A percentile compares a stretch with the other conserved stretches of the same genome.
phyloP scores from a whole-genome alignment of 1,139 yeast species.

The Arxiozyma telluris region DNA sequence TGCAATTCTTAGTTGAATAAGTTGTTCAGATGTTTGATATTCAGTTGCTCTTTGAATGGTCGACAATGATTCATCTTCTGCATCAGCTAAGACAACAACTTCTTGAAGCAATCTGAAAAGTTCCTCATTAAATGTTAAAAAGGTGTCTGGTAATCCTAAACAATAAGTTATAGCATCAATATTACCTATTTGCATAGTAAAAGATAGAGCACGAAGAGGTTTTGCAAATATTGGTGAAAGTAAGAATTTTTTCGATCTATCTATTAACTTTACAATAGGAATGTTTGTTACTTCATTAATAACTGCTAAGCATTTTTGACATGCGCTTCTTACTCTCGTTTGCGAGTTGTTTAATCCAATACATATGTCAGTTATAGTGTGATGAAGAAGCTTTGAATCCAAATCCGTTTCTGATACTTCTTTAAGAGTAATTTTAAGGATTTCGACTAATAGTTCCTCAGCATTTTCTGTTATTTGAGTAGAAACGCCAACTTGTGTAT shows the following conservation, averaged over 20 bases:
- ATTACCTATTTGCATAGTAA: constrained; percentile 97
- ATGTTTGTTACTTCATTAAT: constrained; percentile 63
- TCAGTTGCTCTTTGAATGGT: constrained; percentile 80
- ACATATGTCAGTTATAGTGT: constrained; percentile 77
- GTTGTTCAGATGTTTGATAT: constrained; percentile 77
- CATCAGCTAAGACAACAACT: constrained; percentile 90
- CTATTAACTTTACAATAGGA: constrained; percentile 64
- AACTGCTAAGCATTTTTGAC: constrained; percentile 60
- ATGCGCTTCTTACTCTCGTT: constrained; percentile 69
- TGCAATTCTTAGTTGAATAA: constrained; percentile 77
- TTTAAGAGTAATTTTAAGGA: constrained; percentile 34
- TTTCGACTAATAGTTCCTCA: constrained; percentile 50
- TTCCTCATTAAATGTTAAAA: constrained; percentile 82
- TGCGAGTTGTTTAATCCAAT: constrained; percentile 90
- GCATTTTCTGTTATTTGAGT: constrained; percentile 67
- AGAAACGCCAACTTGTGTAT: constrained; percentile 86
- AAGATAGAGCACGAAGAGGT: constrained; percentile 91
- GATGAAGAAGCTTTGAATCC: constrained; percentile 67
- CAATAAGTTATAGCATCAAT: constrained; percentile 94
- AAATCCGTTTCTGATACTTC: constrained; percentile 42
- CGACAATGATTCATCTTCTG: constrained; percentile 91
- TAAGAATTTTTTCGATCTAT: constrained; percentile 72
- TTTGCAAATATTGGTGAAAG: constrained; percentile 93
- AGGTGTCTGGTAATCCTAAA: constrained; percentile 68
- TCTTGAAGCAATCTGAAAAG: constrained; percentile 75